Conservation (phyloP, 1,139 yeast genomes). For the Suhomyces panamericanus region DNA sequence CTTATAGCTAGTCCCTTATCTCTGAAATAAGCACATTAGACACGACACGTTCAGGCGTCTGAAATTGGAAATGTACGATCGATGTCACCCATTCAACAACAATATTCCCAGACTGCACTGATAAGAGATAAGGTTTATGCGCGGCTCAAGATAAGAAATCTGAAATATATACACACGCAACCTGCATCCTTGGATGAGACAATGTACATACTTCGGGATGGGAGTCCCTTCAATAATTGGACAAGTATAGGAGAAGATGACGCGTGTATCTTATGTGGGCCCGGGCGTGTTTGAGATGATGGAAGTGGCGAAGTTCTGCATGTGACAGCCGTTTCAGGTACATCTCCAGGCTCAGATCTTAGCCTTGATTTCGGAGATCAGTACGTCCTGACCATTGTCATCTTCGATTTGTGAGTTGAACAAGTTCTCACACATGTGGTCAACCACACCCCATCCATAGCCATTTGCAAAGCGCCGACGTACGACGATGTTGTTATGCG, state of each 20-base stretch:
- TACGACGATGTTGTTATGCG: slow-evolving; percentile 30
- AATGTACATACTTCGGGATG: no score
- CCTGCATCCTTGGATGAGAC: no score
- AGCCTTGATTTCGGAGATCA: background rate
- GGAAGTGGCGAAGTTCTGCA: no score
- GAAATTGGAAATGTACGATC: no score
- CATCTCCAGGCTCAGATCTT: background rate
- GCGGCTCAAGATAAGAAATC: slow-evolving; percentile 3
- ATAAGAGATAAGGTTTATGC: slow-evolving; percentile 4
- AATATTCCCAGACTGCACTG: background rate
- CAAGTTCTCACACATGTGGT: slow-evolving; percentile 23
- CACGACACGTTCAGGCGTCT: no score
- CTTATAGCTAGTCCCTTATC: background rate
- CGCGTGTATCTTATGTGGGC: background rate
- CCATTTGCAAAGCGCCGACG: slow-evolving; percentile 30
- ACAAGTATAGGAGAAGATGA: background rate
- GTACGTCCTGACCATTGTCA: slow-evolving; percentile 7
- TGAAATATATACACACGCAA: no score
- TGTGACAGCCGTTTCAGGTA: background rate
- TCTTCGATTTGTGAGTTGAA: slow-evolving; percentile 13
- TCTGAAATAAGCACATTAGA: background rate
- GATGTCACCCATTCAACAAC: background rate
- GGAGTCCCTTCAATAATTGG: no score
- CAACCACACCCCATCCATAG: slow-evolving; percentile 33
- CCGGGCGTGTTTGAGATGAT: no score